Evolutionary conservation across 352 stramenopile species (phyloP), one percentile per base, ranked within the genome.

Genomic region (Globisporangium lucens): DNA sequence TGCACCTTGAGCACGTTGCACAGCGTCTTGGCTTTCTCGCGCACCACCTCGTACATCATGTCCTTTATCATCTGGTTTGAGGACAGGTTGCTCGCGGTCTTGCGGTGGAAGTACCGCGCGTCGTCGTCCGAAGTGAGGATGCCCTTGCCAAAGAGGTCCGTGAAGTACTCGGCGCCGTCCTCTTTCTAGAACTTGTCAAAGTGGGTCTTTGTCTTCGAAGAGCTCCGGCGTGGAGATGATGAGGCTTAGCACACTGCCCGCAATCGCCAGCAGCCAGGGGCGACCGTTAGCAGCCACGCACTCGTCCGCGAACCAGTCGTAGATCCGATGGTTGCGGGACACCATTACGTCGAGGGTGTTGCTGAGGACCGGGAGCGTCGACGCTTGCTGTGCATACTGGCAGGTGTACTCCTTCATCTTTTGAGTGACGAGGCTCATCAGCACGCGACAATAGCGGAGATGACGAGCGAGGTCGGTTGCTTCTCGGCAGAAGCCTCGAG

Each of bases 121-220:
- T 77, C 63, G 0, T 80, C 79, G 43, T 94, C 85, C 12, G 73
- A 70, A 3, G 70, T 76, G 56, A 94, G 86, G 68, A 95, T 93
- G 51, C 84, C 82, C 27, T 83, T 75, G 51, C 85, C 8, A 53
- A 53, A 53, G 80, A 55, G 93, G 62, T 69, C 65, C 22, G 87
- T 74, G n/a, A 79, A 71, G 20, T 70, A 66, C 63, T 63, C 55
- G 77, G 83, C 13, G 63, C 75, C 20, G 56, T 84, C 83, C 53
- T 89, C 90, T 12, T 70, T 47, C 41, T n/a, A 13, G 53, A 94
- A 95, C 24, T 72, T 67, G 56, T 87, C 69, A 56, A 89, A 83
- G 59, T 90, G 75, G 10, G 47, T 80, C 66, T 82, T 76, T 63
- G 56, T 89, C 76, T 61, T 88, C 78, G 30, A 78, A 76, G 41